phyloP scores from a whole-genome alignment of 2,329 filamentous ascomycete species.

The Didymella segeticola region DNA sequence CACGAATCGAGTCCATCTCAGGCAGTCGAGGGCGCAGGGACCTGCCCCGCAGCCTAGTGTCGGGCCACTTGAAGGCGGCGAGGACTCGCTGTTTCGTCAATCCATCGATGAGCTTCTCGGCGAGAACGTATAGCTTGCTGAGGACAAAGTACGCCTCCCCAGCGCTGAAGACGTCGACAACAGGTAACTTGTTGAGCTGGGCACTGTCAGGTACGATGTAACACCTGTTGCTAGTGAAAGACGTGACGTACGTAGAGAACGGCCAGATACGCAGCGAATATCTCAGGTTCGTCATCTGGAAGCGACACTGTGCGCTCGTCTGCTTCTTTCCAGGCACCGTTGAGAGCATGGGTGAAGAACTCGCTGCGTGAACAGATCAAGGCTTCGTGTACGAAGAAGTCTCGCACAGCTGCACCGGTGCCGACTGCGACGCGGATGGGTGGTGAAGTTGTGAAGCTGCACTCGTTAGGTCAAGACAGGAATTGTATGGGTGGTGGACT shows the following conservation, averaged over 20 bases:
- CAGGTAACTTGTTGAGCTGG: not conserved
- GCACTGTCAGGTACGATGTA: not conserved
- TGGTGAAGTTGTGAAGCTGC: not conserved
- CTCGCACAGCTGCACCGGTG: not conserved
- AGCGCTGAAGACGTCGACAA: not conserved
- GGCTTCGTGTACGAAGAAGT: not conserved
- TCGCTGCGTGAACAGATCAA: not conserved
- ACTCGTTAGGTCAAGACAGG: too few species aligned
- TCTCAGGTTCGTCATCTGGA: not conserved
- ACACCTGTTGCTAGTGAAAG: too few species aligned
- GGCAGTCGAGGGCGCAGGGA: too few species aligned
- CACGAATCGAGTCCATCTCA: too few species aligned
- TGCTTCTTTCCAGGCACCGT: not conserved
- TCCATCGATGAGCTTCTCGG: not conserved
- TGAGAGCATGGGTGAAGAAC: not conserved
- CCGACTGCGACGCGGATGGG: not conserved
- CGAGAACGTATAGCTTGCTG: not conserved
- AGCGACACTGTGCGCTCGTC: not conserved
- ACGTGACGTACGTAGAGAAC: not conserved
- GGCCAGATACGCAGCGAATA: not conserved
- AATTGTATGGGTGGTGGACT: too few species aligned
- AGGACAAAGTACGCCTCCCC: not conserved
- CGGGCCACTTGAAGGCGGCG: not conserved
- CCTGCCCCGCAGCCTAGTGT: too few species aligned
- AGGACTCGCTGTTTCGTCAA: not conserved